phyloP scores from a whole-genome alignment of 371 early-diverging fungal species.

The Circinella minor region DNA sequence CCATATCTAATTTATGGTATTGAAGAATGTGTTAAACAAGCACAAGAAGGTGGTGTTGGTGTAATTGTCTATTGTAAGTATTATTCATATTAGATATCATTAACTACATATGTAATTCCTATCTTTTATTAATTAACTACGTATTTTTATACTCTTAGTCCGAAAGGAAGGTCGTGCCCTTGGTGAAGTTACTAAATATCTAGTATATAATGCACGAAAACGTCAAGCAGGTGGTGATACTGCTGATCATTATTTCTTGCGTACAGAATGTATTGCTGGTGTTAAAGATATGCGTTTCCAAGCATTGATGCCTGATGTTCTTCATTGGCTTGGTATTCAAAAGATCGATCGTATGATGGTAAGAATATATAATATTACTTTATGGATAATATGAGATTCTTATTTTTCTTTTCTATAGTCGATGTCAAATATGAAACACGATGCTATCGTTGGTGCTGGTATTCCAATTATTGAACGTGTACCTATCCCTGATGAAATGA shows the following conservation, averaged over 20 bases:
- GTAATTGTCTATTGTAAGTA: slow-evolving; percentile 89
- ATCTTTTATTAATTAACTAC: too few species aligned
- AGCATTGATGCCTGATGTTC: slow-evolving; percentile 96
- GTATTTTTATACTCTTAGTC: slow-evolving; percentile 45
- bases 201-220: slow-evolving; percentile 93
- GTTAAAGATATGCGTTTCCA: slow-evolving; percentile 98
- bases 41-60: slow-evolving; percentile 94
- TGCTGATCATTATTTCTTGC: slow-evolving; percentile 87
- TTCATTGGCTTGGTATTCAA: slow-evolving; percentile 95
- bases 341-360: slow-evolving; percentile 94
- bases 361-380: slow-evolving; percentile 14
- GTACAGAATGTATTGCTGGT: slow-evolving; percentile 94
- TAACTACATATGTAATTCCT: neutral
- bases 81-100: neutral
- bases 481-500: slow-evolving; percentile 88
- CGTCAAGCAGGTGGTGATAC: slow-evolving; percentile 92
- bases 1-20: slow-evolving; percentile 96
- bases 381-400: neutral
- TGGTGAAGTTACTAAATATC: slow-evolving; percentile 96
- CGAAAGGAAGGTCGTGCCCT: slow-evolving; percentile 95
- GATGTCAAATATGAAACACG: slow-evolving; percentile 94
- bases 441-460: slow-evolving; percentile 91
- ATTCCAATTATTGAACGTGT: slow-evolving; percentile 91
- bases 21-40: slow-evolving; percentile 87
- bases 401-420: slow-evolving; percentile 44